Base-by-base conservation (phyloP, 1,284 basidiomycete genomes). In the Boletus semigastroideus region DNA sequence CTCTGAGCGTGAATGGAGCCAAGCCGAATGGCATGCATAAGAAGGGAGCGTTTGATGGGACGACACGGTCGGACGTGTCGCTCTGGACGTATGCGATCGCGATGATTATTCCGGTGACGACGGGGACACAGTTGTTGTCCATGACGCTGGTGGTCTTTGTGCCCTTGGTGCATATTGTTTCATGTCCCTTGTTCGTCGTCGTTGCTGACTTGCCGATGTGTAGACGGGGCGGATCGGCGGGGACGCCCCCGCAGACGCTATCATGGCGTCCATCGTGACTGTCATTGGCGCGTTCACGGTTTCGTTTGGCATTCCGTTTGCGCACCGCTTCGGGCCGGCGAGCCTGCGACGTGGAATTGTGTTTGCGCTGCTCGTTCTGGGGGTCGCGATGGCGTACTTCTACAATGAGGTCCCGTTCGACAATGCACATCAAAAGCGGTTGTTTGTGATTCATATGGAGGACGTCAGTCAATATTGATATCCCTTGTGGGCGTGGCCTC, bases 131-230 rank as follows among this genome's bases (percentile, higher is more conserved):
- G 66, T 73, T 92, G 20, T 72, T 89, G 48, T 76, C 82, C 37
- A 80, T 82, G 2, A 85, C 91, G 6, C 66, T 94, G 20, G 90
- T 96, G 55, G 87, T 98, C 16, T 97, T 99, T 63, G 93, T 97
- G 0, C 96, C 96, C 1, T 72, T 98, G 59, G 91, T 93, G 98
- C 59, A 91, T 93, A 55, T 69, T 86, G 65, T 25, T 50, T 36
- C 2, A 27, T 25, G 28, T 52, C 12, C 28, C 19, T 33, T 51
- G 25, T 43, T 19, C 8, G 9, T 47, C 17, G 19, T 36, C 17
- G 38, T 47, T 2, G 28, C 20, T 49, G 33, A 50, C 45, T 34
- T 30, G 39, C 46, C 50, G 25, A 22, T 41, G 20, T 13, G n/a
- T 54, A 90, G 86, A 88, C 86, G 0, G 89, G 89, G 30, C 81